Percentiles rank a stretch among this genome's conserved stretches.
Evolutionary conservation across 2,329 filamentous ascomycete genomes (phyloP).

Genomic region (Pseudocercospora crystallina): DNA sequence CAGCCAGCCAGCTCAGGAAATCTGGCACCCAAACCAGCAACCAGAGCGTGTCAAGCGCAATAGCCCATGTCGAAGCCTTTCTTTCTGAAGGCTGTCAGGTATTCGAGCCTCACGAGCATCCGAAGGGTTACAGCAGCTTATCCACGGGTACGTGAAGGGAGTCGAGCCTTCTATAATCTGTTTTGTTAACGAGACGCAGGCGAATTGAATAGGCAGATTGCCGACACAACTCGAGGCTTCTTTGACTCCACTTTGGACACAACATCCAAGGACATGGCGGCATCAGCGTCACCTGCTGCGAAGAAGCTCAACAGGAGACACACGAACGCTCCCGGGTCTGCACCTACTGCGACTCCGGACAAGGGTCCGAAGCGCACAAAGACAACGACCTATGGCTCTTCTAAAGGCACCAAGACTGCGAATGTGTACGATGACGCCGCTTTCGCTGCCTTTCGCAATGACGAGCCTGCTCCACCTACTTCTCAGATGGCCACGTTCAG

Average conservation of each 20-base stretch:
- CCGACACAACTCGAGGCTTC: conserved; percentile 26
- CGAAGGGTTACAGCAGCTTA: conserved; percentile 15
- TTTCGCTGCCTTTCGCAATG: conserved; percentile 18
- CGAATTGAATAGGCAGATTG: conserved; percentile 25
- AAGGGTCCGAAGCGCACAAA: conserved; percentile 25
- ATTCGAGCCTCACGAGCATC: not conserved
- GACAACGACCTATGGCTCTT: conserved; percentile 23
- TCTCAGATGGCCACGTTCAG: conserved; percentile 22
- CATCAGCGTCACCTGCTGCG: conserved; percentile 19
- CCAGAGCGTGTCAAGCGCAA: conserved; percentile 9
- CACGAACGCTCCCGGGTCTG: conserved; percentile 9
- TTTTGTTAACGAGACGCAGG: conserved; percentile 16
- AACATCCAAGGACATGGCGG: conserved; percentile 7
- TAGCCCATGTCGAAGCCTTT: conserved; percentile 6
- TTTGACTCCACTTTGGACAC: conserved; percentile 17
- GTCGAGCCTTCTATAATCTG: not conserved
- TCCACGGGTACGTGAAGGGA: conserved; percentile 12
- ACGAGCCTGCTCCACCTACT: conserved; percentile 10
- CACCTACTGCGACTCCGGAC: conserved; percentile 8
- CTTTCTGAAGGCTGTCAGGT: not conserved
- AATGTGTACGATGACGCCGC: conserved; percentile 2
- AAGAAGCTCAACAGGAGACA: conserved; percentile 24
- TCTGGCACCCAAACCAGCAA: not conserved
- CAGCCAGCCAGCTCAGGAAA: too few relatives aligned
- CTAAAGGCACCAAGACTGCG: not conserved